Evolutionary conservation across 352 stramenopile genomes (phyloP), one percentile per base, ranked within the genome.

Genomic region (Phytophthora hybrid): DNA sequence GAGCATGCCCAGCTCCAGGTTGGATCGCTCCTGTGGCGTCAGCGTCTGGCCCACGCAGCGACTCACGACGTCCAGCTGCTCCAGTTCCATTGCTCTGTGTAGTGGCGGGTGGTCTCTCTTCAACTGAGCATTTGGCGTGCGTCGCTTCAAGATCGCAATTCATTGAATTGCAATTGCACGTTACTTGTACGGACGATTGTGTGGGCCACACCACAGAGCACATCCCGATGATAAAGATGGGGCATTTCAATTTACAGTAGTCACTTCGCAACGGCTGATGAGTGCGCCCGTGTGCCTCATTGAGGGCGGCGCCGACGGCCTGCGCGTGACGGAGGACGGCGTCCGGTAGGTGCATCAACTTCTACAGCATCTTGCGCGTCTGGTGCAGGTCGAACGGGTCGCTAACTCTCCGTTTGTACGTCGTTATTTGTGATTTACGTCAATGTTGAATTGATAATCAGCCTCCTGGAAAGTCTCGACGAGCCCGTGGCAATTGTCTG

Each of bases 401-500:
- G 26, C 29, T 76, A 71, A 76, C 52, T 10, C 2, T 18, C 2
- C 41, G 9, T 26, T 3, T 63, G 52, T 21, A 1, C 58, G 19
- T 7, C 63, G 18, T 63, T 18, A 21, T 31, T 29, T 56, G 61
- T 34, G 21, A 41, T 67, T 47, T 53, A 46, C 23, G 60, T 31
- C 16, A 14, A 39, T 18, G 13, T 29, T 31, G 23, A 29, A 60
- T 64, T 53, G 31, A 47, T 63, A 5, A 26, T 26, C 66, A 93
- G 87, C 21, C 57, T 93, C 13, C 74, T 96, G 13, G 80, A 94
- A 66, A 78, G 71, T 16, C 65, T 96, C 4, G 69, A 80, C 10
- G 88, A 96, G 63, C 86, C 89, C 13, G 73, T 96, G 6, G 88
- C 86, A n/a, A 86, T 95, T 52, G 78, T 96, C 26, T 96, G 85